Conservation (phyloP, 176 grass and related monocot genomes). For the Phyllostachys edulis region DNA sequence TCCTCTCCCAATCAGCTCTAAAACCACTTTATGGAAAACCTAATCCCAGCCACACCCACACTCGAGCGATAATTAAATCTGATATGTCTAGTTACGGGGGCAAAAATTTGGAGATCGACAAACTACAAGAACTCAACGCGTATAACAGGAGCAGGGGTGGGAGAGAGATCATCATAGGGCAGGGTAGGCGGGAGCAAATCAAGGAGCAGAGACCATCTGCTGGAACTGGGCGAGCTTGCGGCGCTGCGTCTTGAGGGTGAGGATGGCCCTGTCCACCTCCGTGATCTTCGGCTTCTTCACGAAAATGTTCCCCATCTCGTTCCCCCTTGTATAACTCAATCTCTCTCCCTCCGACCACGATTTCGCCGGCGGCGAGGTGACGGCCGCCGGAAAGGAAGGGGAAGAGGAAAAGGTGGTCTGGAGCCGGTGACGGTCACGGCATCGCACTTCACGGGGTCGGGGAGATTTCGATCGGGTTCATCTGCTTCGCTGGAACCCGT, state of each 20-base stretch:
- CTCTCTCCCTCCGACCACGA: background rate
- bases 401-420: constrained; percentile 31
- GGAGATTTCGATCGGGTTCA: background rate
- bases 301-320: constrained; percentile 90
- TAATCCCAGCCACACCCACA: background rate
- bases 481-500: background rate
- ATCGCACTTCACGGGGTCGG: background rate
- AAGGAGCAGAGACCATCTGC: constrained; percentile 57
- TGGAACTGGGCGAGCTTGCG: constrained; percentile 93
- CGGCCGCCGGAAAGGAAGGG: constrained; percentile 17
- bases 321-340: background rate
- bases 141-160: background rate
- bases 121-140: background rate
- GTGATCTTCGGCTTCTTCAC: constrained; percentile 99
- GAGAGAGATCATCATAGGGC: background rate
- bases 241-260: constrained; percentile 93
- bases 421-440: constrained; percentile 22
- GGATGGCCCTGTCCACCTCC: constrained; percentile 92
- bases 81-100: background rate
- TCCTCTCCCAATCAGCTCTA: background rate
- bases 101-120: background rate
- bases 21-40: background rate
- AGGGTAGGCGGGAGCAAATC: background rate
- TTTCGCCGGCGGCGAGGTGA: constrained; percentile 18
- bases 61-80: constrained; percentile 33